Conservation (phyloP, 148 eudicot genomes). For the Camellia lanceoleosa region DNA sequence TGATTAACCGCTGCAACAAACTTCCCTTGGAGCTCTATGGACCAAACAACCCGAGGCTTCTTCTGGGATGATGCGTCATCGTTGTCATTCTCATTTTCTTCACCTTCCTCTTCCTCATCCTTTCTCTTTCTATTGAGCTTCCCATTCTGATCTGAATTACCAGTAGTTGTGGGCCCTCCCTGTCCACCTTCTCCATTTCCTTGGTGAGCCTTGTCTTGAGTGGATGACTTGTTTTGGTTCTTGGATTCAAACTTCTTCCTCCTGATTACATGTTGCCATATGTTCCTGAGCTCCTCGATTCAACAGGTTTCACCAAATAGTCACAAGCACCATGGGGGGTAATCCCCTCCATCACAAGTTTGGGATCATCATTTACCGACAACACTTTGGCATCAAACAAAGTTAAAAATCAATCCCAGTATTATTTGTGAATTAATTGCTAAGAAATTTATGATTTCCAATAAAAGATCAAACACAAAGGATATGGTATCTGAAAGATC, state of each 20-base stretch:
- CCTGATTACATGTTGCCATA: constrained; percentile 82
- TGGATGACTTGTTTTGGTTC: constrained; percentile 24
- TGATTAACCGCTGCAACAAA: constrained; percentile 80
- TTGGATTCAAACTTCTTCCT: constrained; percentile 38
- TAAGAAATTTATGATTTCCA: not conserved
- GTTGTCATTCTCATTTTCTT: constrained; percentile 43
- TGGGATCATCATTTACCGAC: constrained; percentile 66
- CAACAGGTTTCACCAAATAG: constrained; percentile 87
- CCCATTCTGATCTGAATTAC: constrained; percentile 30
- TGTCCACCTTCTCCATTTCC: constrained; percentile 32
- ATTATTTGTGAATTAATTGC: too few relatives aligned
- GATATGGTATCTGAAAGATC: not conserved
- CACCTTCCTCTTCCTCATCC: constrained; percentile 51
- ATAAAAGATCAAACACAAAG: constrained; percentile 2
- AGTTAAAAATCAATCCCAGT: not conserved
- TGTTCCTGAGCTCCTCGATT: constrained; percentile 77
- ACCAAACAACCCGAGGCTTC: constrained; percentile 82
- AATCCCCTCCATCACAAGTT: constrained; percentile 80
- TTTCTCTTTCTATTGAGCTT: constrained; percentile 31
- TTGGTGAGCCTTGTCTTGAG: constrained; percentile 24
- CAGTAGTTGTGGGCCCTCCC: constrained; percentile 14
- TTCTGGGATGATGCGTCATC: constrained; percentile 57
- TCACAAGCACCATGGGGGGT: constrained; percentile 89
- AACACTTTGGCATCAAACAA: constrained; percentile 49
- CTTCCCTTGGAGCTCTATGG: constrained; percentile 74